Percentiles rank a stretch among this genome's conserved stretches.
These are phyloP conservation scores for Saturnispora galanensis DNA, from an alignment of 805 yeast genomes.

Conservation along the genomic window DNA sequence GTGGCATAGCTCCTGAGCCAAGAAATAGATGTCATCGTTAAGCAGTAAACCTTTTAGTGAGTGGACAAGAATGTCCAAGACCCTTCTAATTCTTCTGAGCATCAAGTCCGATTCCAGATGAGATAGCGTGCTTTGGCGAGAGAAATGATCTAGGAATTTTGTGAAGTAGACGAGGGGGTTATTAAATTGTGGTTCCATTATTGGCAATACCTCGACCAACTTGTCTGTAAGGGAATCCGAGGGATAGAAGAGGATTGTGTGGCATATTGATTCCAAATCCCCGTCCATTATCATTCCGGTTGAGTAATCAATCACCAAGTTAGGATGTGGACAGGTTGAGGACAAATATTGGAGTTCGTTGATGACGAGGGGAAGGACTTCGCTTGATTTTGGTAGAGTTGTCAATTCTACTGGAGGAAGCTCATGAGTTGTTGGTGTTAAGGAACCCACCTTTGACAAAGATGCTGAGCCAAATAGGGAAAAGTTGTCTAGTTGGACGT, in stretches of 20 bases:
- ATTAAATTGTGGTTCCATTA: slow-evolving; percentile 41
- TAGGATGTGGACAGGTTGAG: slow-evolving; percentile 52
- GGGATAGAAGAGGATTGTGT: slow-evolving; percentile 53
- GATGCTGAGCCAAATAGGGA: not conserved
- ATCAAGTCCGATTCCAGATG: slow-evolving; percentile 9
- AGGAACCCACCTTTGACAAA: not conserved
- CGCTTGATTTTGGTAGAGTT: too few species aligned
- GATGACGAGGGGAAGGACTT: not conserved
- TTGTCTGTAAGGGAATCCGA: slow-evolving; percentile 29
- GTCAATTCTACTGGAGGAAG: too few species aligned
- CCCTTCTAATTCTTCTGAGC: slow-evolving; percentile 7
- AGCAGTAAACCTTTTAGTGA: slow-evolving; percentile 62
- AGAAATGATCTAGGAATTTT: slow-evolving; percentile 14
- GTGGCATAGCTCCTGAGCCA: not conserved
- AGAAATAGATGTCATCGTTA: slow-evolving; percentile 43
- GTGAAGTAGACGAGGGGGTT: slow-evolving; percentile 34
- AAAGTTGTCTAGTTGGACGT: not conserved
- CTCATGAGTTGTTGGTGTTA: too few species aligned
- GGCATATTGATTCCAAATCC: slow-evolving; percentile 65
- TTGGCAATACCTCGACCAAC: slow-evolving; percentile 44
- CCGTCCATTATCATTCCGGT: slow-evolving; percentile 41
- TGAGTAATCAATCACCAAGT: slow-evolving; percentile 38
- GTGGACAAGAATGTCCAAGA: slow-evolving; percentile 25
- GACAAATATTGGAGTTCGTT: slow-evolving; percentile 19
- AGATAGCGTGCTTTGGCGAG: slow-evolving; percentile 6